These are phyloP conservation scores for Acidomyces sp. DNA, from an alignment of 495 filamentous ascomycete species.

Conservation along the genomic window DNA sequence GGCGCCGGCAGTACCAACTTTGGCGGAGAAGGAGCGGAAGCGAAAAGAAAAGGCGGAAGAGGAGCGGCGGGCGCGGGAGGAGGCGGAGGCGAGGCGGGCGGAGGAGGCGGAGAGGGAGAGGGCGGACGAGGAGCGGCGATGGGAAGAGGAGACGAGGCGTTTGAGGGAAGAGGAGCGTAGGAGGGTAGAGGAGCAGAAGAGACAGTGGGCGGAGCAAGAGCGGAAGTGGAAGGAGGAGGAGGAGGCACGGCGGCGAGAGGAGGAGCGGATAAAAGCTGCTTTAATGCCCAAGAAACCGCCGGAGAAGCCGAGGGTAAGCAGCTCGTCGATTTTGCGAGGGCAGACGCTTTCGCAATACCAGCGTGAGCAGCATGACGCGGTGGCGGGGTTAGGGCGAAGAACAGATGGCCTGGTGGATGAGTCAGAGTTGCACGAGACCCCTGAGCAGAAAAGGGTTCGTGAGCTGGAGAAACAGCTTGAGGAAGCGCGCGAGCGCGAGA, in stretches of 20 bases:
- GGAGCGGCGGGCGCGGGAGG: conserved; percentile 46
- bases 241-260: conserved; percentile 56
- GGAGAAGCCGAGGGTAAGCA: conserved; percentile 34
- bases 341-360: conserved; percentile 83
- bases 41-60: conserved; percentile 41
- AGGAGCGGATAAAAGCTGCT: conserved; percentile 54
- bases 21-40: conserved; percentile 53
- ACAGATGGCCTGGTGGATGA: conserved; percentile 23
- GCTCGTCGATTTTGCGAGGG: conserved; percentile 58
- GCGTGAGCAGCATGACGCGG: conserved; percentile 40
- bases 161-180: conserved; percentile 54
- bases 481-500: conserved; percentile 72
- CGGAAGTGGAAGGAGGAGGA: conserved; percentile 72
- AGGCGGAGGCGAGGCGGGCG: conserved; percentile 50
- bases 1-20: conserved; percentile 60
- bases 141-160: conserved; percentile 65
- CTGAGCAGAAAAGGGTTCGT: conserved; percentile 48
- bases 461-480: conserved; percentile 80
- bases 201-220: conserved; percentile 74
- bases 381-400: conserved; percentile 25
- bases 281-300: conserved; percentile 42
- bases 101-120: conserved; percentile 60
- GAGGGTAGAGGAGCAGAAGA: conserved; percentile 61
- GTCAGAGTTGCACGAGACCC: no score
- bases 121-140: conserved; percentile 58